Base-by-base conservation (phyloP, 2,329 filamentous ascomycete genomes). In the Onygena corvina region DNA sequence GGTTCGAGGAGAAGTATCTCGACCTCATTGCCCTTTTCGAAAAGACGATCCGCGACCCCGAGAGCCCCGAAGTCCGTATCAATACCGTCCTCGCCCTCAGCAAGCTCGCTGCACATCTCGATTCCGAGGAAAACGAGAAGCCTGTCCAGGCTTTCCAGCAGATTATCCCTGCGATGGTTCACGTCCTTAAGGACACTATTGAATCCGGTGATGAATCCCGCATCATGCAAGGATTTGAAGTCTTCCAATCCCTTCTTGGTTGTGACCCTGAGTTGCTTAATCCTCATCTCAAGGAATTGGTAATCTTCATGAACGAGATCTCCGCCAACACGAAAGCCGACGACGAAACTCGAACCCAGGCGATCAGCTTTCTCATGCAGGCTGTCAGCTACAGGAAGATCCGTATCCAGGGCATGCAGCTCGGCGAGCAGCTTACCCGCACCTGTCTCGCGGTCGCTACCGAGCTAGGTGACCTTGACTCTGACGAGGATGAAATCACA, bases 1-100 rank as follows among this genome's bases (percentile, higher is more conserved):
- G 82, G 58, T 94, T 95, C 68, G 79, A 80, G 59, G 84, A 89
- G 61, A 85, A 92, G 68, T 79, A 87, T 59, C 69, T 76, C 52
- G 81, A 86, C 62, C 79, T 96, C 52, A 86, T 96, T 61, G 75
- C 77, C 60, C 75, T 96, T 21, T 94, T 96, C 71, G 75, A 75
- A 67, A 83, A 82, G 66, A 93, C 89, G 44, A 92, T 98, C 61
- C 81, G 84, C 60, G 92, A 96, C 62, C 81, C 86, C 1, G 82
- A 93, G 68, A 95, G 88, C 66, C 79, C 84, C 54, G 87, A 95
- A 65, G 92, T 98, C 50, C 83, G 89, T 60, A 81, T 94, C 71
- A 96, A 95, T 74, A 93, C 92, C 27, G 82, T 95, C 69, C 79
- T 94, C 61, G 88, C 87, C 53, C 77, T 96, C 53, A 88, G 89